A percentile compares a stretch with the other conserved stretches of the same genome.
Evolutionary conservation across 306 rosid species (phyloP).

Genomic region (Castanopsis chinensis): DNA sequence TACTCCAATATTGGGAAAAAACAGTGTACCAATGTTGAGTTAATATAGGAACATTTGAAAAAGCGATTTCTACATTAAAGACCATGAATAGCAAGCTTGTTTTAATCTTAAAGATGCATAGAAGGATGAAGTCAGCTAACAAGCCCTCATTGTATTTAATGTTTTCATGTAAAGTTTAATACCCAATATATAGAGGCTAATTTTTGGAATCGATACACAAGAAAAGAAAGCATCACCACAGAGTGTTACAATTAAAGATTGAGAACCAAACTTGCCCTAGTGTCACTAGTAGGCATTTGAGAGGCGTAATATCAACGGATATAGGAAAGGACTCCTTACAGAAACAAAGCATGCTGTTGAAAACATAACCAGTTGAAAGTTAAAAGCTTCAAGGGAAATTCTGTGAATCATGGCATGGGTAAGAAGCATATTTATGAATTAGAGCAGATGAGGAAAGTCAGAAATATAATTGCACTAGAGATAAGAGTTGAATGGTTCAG

Average conservation of each 20-base stretch:
- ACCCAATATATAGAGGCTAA: too few species aligned
- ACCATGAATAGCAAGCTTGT: not conserved
- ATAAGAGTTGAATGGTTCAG: not conserved
- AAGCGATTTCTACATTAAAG: not conserved
- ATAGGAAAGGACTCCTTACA: not conserved
- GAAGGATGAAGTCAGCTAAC: not conserved
- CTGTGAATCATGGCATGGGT: not conserved
- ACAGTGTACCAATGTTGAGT: not conserved
- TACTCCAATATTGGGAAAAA: not conserved
- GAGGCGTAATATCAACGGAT: not conserved
- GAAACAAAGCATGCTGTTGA: not conserved
- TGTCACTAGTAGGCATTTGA: not conserved
- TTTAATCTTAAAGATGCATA: not conserved
- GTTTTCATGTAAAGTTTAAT: too few species aligned
- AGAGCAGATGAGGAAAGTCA: not conserved
- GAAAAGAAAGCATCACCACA: not conserved
- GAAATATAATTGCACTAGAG: not conserved
- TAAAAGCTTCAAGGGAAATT: not conserved
- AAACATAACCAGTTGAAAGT: not conserved
- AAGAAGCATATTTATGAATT: not conserved
- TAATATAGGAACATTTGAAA: not conserved
- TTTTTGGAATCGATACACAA: too few species aligned
- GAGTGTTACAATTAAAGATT: not conserved
- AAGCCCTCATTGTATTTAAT: too few species aligned
- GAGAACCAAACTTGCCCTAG: not conserved